phyloP scores from a whole-genome alignment of 2,329 filamentous ascomycete species.

The Neofusicoccum laricinum region DNA sequence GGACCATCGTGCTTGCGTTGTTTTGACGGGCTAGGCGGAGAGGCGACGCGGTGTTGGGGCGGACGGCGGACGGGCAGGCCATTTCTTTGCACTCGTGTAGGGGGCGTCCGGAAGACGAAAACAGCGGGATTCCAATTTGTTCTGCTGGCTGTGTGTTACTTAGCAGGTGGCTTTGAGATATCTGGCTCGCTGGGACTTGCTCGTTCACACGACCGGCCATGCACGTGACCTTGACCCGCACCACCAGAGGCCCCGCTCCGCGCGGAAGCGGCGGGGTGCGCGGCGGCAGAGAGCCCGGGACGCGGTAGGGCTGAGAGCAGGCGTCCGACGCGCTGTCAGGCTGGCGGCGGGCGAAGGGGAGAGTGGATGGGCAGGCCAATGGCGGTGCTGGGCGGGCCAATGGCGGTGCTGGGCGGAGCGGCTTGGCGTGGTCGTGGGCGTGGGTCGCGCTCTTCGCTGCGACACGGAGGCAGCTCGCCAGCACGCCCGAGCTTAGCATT shows the following conservation, averaged over 20 bases:
- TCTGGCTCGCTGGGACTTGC: conserved; percentile 7
- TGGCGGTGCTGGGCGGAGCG: conserved; percentile 4
- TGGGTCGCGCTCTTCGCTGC: conserved; percentile 12
- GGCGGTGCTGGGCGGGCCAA: conserved; percentile 5
- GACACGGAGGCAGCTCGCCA: conserved; percentile 14
- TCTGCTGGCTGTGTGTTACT: conserved; percentile 6
- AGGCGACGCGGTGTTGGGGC: background rate
- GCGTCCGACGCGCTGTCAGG: background rate
- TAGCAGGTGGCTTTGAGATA: conserved; percentile 14
- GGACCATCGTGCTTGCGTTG: background rate
- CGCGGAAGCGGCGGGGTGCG: background rate
- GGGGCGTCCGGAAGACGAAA: conserved; percentile 16
- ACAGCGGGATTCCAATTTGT: conserved; percentile 7
- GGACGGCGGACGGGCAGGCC: background rate
- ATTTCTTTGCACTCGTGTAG: conserved; percentile 8
- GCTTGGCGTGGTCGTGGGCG: conserved; percentile 12
- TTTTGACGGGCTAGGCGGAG: background rate
- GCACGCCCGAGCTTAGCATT: conserved; percentile 15
- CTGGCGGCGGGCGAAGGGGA: background rate
- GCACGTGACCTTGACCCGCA: background rate
- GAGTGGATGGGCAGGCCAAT: background rate
- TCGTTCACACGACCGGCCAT: background rate
- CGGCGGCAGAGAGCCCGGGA: background rate
- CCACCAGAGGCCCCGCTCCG: background rate
- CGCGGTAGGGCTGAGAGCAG: background rate